A percentile compares a stretch with the other conserved stretches of the same genome.
These are phyloP conservation scores for Fomitopsis betulina DNA, from an alignment of 1,284 basidiomycete species.

Conservation along the genomic window DNA sequence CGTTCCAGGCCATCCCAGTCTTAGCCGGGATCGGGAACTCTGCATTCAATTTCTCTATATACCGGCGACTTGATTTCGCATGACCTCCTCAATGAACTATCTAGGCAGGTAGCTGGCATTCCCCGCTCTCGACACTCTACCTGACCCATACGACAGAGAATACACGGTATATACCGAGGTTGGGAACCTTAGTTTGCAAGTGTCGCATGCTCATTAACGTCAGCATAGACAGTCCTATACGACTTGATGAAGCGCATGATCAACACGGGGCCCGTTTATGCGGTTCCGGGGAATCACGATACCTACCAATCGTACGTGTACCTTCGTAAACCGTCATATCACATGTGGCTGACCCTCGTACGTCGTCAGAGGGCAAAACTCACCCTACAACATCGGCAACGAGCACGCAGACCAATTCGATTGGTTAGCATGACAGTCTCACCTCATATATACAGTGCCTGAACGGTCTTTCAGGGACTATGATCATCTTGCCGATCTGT, in stretches of 20 bases:
- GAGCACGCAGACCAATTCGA: constrained; percentile 54
- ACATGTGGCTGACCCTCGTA: background rate
- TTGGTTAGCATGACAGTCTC: constrained; percentile 39
- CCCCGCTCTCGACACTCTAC: background rate
- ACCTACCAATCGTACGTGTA: constrained; percentile 52
- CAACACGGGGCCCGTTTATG: constrained; percentile 64
- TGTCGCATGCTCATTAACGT: background rate
- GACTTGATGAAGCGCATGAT: constrained; percentile 60
- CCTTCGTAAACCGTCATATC: background rate
- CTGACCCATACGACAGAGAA: constrained; percentile 14
- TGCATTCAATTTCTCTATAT: constrained; percentile 62
- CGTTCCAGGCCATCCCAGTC: constrained; percentile 63
- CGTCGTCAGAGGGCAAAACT: constrained; percentile 50
- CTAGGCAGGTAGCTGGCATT: constrained; percentile 35
- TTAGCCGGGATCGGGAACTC: constrained; percentile 55
- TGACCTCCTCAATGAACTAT: constrained; percentile 61
- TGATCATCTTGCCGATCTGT: constrained; percentile 64
- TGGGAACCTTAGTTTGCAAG: constrained; percentile 4
- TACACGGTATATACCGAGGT: constrained; percentile 52
- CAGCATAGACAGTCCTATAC: constrained; percentile 51
- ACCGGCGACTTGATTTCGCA: constrained; percentile 79
- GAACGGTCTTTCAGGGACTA: constrained; percentile 54
- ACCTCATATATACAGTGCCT: background rate
- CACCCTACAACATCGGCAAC: constrained; percentile 53
- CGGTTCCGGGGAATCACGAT: constrained; percentile 73